A percentile compares a stretch with the other conserved stretches of the same genome.
These are phyloP conservation scores for Fusarium sp. DNA, from an alignment of 2,329 filamentous ascomycete genomes.

Conservation along the genomic window DNA sequence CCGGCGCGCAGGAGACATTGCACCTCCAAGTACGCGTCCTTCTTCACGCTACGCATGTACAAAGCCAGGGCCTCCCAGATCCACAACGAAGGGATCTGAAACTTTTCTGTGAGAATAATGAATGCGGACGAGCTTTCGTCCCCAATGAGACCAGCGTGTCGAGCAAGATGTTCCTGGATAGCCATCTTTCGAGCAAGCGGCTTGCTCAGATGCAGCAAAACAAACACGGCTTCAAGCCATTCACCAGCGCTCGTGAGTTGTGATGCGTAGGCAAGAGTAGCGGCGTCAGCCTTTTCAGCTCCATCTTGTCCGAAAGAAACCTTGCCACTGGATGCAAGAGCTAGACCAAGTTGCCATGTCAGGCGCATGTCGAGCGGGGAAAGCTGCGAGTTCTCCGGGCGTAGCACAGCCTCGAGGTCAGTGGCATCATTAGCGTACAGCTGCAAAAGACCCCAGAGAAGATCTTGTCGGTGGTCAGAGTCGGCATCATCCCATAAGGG, in stretches of 20 bases:
- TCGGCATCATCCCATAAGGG: conserved; percentile 72
- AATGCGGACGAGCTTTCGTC: conserved; percentile 69
- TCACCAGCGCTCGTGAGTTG: conserved; percentile 73
- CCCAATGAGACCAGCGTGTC: conserved; percentile 77
- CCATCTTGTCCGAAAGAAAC: conserved; percentile 67
- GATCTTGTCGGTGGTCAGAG: conserved; percentile 74
- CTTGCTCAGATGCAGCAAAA: conserved; percentile 80
- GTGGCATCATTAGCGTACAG: conserved; percentile 75
- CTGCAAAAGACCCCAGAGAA: conserved; percentile 89
- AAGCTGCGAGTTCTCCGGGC: conserved; percentile 81
- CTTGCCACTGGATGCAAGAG: conserved; percentile 66
- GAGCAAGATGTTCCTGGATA: conserved; percentile 79
- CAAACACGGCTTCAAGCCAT: conserved; percentile 80
- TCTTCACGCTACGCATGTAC: conserved; percentile 79
- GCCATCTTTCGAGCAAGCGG: conserved; percentile 72
- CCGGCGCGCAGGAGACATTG: conserved; percentile 83
- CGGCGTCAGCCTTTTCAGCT: conserved; percentile 73
- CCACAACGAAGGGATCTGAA: conserved; percentile 82
- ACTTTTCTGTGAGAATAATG: conserved; percentile 70
- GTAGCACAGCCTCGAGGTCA: conserved; percentile 77
- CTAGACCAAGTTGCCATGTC: conserved; percentile 86
- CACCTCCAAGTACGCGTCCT: conserved; percentile 78
- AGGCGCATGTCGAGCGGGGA: conserved; percentile 81
- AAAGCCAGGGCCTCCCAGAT: conserved; percentile 89
- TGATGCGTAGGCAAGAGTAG: conserved; percentile 74